These are phyloP conservation scores for Massarina eburnea DNA, from an alignment of 2,329 filamentous ascomycete species.

Conservation along the genomic window DNA sequence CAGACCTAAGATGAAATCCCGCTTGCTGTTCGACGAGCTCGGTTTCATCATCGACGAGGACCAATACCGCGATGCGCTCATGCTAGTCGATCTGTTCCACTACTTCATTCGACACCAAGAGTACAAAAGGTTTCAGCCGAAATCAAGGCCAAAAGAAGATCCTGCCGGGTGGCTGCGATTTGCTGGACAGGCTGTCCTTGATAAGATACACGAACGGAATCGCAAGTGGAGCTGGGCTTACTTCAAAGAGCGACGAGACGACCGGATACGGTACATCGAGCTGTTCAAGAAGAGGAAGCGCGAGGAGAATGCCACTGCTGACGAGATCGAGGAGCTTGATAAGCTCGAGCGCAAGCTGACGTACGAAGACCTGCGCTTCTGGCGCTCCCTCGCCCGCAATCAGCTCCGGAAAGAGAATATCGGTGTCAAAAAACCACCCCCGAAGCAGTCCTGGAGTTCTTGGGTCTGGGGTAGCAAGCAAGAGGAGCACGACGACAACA, in stretches of 20 bases:
- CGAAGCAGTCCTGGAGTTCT: slow-evolving; percentile 82
- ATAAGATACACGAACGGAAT: slow-evolving; percentile 94
- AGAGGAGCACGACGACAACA: slow-evolving; percentile 70
- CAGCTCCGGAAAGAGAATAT: slow-evolving; percentile 95
- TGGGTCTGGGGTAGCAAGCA: slow-evolving; percentile 82
- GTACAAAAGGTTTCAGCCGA: slow-evolving; percentile 90
- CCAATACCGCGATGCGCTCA: slow-evolving; percentile 94
- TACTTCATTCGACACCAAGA: slow-evolving; percentile 98
- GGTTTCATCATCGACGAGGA: slow-evolving; percentile 96
- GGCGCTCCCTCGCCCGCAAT: slow-evolving; percentile 90
- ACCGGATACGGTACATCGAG: slow-evolving; percentile 84
- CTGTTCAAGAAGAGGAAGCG: slow-evolving; percentile 91
- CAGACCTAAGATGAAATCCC: slow-evolving; percentile 84
- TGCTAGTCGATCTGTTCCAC: slow-evolving; percentile 98
- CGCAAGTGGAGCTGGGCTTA: slow-evolving; percentile 94
- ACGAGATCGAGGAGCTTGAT: slow-evolving; percentile 73
- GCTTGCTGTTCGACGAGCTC: slow-evolving; percentile 92
- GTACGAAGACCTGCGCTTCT: slow-evolving; percentile 97
- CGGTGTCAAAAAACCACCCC: slow-evolving; percentile 73
- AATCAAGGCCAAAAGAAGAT: slow-evolving; percentile 82
- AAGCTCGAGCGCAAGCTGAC: slow-evolving; percentile 81
- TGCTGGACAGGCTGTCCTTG: slow-evolving; percentile 82
- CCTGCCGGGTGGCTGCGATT: slow-evolving; percentile 91
- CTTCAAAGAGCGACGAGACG: slow-evolving; percentile 88
- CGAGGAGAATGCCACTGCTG: slow-evolving; percentile 65